A percentile compares a stretch with the other conserved stretches of the same genome.
Evolutionary conservation across 805 yeast species (phyloP).

Genomic region (Nakazawaea anatomiae): DNA sequence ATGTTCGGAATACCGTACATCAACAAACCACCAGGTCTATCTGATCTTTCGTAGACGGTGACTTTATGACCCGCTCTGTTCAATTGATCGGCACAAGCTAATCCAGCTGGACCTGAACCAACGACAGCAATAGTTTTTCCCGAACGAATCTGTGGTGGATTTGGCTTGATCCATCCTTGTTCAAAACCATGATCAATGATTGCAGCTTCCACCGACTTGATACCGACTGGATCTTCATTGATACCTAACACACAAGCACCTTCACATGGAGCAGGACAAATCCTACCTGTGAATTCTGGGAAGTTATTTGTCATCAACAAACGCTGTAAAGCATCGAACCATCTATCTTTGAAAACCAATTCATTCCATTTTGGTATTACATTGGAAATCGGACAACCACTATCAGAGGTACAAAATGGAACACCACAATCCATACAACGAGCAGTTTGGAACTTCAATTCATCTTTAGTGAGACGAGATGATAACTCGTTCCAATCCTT

Average conservation of each 20-base stretch:
- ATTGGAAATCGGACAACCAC: conserved; percentile 97
- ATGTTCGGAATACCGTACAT: conserved; percentile 99
- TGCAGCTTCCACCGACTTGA: conserved; percentile 92
- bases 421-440: conserved; percentile 99
- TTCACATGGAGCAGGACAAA: conserved; percentile 99
- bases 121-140: conserved; percentile 81
- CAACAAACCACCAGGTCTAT: conserved; percentile 92
- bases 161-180: conserved; percentile 92
- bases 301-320: conserved; percentile 94
- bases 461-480: conserved; percentile 74
- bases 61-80: conserved; percentile 94
- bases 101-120: conserved; percentile 97
- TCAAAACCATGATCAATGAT: conserved; percentile 95
- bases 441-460: conserved; percentile 86
- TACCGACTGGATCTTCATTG: conserved; percentile 92
- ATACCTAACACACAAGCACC: conserved; percentile 93
- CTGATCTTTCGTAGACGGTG: conserved; percentile 88
- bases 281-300: conserved; percentile 98
- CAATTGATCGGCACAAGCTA: conserved; percentile 95
- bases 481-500: conserved; percentile 93
- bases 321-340: conserved; percentile 91
- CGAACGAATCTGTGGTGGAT: conserved; percentile 72
- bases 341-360: conserved; percentile 87
- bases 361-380: conserved; percentile 98
- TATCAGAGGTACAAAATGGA: conserved; percentile 96